These are phyloP conservation scores for Boletus reticulatus DNA, from an alignment of 768 basidiomycete species.

Conservation along the genomic window DNA sequence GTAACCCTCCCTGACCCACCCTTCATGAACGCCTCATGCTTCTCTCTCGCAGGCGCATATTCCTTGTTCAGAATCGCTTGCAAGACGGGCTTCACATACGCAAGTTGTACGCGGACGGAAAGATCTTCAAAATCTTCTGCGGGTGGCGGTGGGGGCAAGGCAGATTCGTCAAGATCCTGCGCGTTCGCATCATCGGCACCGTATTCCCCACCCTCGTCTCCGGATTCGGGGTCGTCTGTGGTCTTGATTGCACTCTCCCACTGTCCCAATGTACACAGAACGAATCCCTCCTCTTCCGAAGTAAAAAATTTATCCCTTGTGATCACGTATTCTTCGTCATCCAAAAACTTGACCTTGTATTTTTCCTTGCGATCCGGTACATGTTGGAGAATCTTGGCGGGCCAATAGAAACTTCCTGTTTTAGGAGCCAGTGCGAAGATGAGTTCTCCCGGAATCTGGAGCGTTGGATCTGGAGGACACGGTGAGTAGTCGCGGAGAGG, in stretches of 20 bases:
- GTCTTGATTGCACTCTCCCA: conserved; percentile 45
- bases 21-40: conserved; percentile 55
- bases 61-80: conserved; percentile 52
- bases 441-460: conserved; percentile 67
- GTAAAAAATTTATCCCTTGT: conserved; percentile 56
- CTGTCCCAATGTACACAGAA: conserved; percentile 58
- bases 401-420: conserved; percentile 55
- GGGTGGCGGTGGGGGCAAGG: conserved; percentile 38
- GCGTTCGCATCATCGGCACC: conserved; percentile 34
- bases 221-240: conserved; percentile 29
- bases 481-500: conserved; percentile 33
- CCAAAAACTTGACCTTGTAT: conserved; percentile 62
- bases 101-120: conserved; percentile 56
- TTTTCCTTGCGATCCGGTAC: conserved; percentile 38
- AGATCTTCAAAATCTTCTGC: conserved; percentile 50
- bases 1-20: conserved; percentile 49
- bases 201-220: conserved; percentile 25
- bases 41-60: conserved; percentile 50
- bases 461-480: conserved; percentile 44
- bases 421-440: conserved; percentile 47
- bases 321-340: conserved; percentile 41
- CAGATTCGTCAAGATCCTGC: conserved; percentile 13
- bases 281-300: conserved; percentile 58
- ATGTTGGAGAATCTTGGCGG: conserved; percentile 57
- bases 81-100: conserved; percentile 63